These are phyloP conservation scores for Yamadazyma conglobata DNA, from an alignment of 1,139 yeast species.

Conservation along the genomic window DNA sequence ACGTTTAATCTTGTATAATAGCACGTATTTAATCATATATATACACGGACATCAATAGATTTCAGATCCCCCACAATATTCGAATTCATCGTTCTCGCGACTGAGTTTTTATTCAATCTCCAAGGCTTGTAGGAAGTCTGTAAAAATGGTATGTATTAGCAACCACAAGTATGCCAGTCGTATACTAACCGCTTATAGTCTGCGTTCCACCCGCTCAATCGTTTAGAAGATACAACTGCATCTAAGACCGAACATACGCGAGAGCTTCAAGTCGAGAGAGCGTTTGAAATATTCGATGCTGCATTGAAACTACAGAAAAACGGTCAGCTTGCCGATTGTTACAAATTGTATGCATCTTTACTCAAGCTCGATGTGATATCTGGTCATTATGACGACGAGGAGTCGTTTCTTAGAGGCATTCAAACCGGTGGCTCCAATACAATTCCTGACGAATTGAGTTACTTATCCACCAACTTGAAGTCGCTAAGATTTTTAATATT, in stretches of 20 bases:
- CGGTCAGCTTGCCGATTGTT: constrained; percentile 48
- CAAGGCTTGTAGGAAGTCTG: too few species aligned
- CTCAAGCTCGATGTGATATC: constrained; percentile 67
- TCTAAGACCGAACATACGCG: constrained; percentile 78
- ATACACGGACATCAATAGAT: too few species aligned
- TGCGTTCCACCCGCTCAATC: constrained; percentile 75
- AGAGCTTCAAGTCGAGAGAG: constrained; percentile 85
- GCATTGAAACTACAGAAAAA: constrained; percentile 64
- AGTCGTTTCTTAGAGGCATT: constrained; percentile 34
- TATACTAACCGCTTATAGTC: constrained; percentile 39
- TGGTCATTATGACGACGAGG: constrained; percentile 45
- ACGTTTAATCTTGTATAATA: too few species aligned
- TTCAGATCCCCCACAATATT: too few species aligned
- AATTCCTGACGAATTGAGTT: constrained; percentile 40
- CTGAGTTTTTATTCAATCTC: too few species aligned
- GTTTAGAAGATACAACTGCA: constrained; percentile 62
- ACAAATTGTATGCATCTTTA: constrained; percentile 53
- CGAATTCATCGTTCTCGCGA: too few species aligned
- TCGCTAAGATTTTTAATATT: constrained; percentile 72
- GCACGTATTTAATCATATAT: too few species aligned
- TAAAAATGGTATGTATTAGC: too few species aligned
- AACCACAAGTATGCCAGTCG: too few species aligned
- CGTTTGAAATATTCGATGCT: constrained; percentile 67
- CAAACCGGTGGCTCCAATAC: constrained; percentile 36
- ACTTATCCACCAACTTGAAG: constrained; percentile 66